Base-by-base conservation (phyloP, 371 early-diverging fungal genomes). In the Rhizopus microsporus region DNA sequence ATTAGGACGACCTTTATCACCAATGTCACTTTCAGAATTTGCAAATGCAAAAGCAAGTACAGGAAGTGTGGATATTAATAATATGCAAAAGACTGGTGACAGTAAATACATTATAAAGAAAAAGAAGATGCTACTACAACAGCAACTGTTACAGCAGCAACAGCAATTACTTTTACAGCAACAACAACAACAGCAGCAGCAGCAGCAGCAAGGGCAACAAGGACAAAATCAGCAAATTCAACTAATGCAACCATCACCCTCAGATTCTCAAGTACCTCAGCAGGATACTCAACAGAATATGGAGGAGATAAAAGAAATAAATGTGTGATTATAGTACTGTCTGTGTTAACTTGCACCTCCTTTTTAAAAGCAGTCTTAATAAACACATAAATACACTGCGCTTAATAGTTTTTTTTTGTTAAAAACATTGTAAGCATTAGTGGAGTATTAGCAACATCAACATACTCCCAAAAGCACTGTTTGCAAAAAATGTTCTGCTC, bases 81-180 rank as follows among this genome's bases (percentile, higher is more conserved):
- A 55, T 5, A 52, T 55, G 37, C 46, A 46, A 46, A 52, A 67
- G 43, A 52, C 56, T 2, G 56, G 62, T 38, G 61, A 59, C 9
- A 58, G 62, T 55, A 59, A 58, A 48, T 62, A 67, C 35, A 60
- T 59, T 33, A 58, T 60, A 44, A 67, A 58, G 47, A 71, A 59
- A 59, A 63, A 52, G 48, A 16, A 40, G n/a, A 57, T 54, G 56
- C 43, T 54, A 13, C 59, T 37, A 2, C 62, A 61, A 42, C 44
- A 56, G 10, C 54, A 46, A 49, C 23, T 44, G 6, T 37, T 13
- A 48, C 58, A 42, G 16, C 43, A 38, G 46, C 43, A 51, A 50
- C 44, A 51, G 8, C 51, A 43, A 44, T 44, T 58, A 12, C 43
- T 39, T 29, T 35, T 39, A n/a, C 38, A 53, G 13, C 57, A 59